phyloP scores from a whole-genome alignment of 306 rosid genomes.

The Glycine soja region DNA sequence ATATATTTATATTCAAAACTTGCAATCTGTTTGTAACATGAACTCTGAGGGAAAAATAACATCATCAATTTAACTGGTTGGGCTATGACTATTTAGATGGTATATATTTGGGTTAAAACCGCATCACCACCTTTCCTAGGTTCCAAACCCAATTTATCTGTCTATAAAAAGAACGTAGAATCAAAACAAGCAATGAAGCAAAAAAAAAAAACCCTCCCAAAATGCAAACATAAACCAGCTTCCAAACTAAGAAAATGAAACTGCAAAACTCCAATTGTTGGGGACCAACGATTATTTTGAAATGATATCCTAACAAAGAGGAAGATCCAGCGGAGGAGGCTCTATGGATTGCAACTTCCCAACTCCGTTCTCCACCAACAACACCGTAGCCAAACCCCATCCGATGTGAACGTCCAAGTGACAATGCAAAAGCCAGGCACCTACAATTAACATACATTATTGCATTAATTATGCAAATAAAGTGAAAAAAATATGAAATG shows the following conservation, averaged over 20 bases:
- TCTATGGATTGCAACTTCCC: slow-evolving; percentile 75
- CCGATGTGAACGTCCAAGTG: slow-evolving; percentile 92
- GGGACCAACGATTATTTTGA: too few relatives aligned
- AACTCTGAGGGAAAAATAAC: not conserved
- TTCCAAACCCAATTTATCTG: slow-evolving; percentile 50
- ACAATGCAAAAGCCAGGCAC: slow-evolving; percentile 95
- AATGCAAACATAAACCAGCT: slow-evolving; percentile 50
- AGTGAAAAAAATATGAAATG: too few relatives aligned
- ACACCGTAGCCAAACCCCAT: slow-evolving; percentile 96
- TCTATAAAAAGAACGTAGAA: slow-evolving; percentile 17
- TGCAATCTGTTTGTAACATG: slow-evolving; percentile 25
- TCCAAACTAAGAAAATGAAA: not conserved
- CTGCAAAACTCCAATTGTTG: not conserved
- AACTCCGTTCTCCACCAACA: slow-evolving; percentile 81
- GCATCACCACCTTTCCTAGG: slow-evolving; percentile 20
- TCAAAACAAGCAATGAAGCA: slow-evolving; percentile 22
- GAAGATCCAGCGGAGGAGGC: slow-evolving; percentile 78
- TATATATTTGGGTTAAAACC: not conserved
- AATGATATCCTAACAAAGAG: slow-evolving; percentile 61
- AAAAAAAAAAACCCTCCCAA: slow-evolving; percentile 50
- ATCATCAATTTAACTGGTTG: slow-evolving; percentile 40
- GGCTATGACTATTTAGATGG: slow-evolving; percentile 35
- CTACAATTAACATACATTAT: slow-evolving; percentile 38
- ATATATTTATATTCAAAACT: slow-evolving; percentile 17
- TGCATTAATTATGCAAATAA: too few relatives aligned